Conservation (phyloP, 2,329 filamentous ascomycete genomes). For the Fusarium stilboides region DNA sequence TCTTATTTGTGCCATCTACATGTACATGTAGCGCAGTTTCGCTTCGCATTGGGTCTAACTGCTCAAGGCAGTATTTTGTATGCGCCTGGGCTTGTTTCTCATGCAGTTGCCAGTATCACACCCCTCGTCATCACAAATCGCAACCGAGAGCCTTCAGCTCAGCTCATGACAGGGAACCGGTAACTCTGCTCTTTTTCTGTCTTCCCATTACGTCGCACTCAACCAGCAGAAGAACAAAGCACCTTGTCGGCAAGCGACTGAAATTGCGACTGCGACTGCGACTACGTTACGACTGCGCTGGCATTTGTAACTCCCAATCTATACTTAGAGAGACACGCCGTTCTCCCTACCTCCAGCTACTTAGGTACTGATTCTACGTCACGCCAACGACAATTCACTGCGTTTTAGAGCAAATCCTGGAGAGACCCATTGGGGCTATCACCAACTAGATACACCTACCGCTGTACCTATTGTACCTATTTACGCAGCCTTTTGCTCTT, state of each 20-base stretch:
- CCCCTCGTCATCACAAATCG: constrained; percentile 33
- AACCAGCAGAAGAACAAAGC: constrained; percentile 22
- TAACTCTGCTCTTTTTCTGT: constrained; percentile 21
- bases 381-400: constrained; percentile 34
- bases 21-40: constrained; percentile 31
- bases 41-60: constrained; percentile 31
- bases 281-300: constrained; percentile 28
- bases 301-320: constrained; percentile 22
- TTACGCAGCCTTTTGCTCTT: constrained; percentile 23
- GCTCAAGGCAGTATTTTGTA: constrained; percentile 29
- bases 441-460: constrained; percentile 7
- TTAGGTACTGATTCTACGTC: constrained; percentile 32
- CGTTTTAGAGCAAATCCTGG: constrained; percentile 37
- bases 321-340: constrained; percentile 14
- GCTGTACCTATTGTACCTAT: constrained; percentile 5
- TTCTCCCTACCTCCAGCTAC: constrained; percentile 18
- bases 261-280: constrained; percentile 2
- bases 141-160: constrained; percentile 18
- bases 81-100: constrained; percentile 19
- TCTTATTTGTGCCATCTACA: constrained; percentile 25
- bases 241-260: constrained; percentile 12
- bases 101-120: constrained; percentile 33
- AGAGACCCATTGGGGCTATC: constrained; percentile 35
- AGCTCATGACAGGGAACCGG: constrained; percentile 18
- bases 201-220: constrained; percentile 19